These are phyloP conservation scores for Blastobotrys indianensis DNA, from an alignment of 1,139 yeast species.

Conservation along the genomic window DNA sequence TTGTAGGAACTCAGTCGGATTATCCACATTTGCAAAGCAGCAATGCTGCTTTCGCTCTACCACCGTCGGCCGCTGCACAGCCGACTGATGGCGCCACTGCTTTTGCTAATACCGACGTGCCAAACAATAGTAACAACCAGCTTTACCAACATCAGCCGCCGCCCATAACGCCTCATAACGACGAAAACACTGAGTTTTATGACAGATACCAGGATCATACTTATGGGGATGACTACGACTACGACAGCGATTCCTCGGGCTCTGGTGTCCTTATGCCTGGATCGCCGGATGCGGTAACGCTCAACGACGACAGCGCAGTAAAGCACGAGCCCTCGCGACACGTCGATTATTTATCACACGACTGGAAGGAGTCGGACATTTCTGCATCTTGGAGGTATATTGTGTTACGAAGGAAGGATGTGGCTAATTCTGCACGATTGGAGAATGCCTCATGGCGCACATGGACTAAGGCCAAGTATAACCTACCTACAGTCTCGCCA, in stretches of 20 bases:
- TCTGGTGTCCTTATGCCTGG: constrained; percentile 19
- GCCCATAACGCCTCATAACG: background rate
- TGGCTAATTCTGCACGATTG: constrained; percentile 55
- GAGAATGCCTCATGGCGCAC: constrained; percentile 87
- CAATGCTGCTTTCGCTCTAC: background rate
- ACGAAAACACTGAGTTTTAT: background rate
- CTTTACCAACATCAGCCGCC: background rate
- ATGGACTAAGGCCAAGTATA: constrained; percentile 76
- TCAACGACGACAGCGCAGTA: constrained; percentile 75
- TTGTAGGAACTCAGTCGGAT: constrained; percentile 20
- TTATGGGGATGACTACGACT: constrained; percentile 3
- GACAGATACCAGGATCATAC: background rate
- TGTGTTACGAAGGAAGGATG: constrained; percentile 63
- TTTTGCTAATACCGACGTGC: background rate
- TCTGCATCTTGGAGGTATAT: constrained; percentile 94
- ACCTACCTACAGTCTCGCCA: constrained; percentile 68
- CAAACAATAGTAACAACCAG: constrained; percentile 4
- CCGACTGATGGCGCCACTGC: background rate
- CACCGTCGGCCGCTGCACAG: background rate
- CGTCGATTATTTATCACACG: constrained; percentile 89
- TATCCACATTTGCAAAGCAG: constrained; percentile 21
- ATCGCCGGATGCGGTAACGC: constrained; percentile 36
- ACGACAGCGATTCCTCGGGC: background rate
- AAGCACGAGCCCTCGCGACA: constrained; percentile 78
- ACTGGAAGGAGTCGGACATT: constrained; percentile 93